Conservation (phyloP, 2,329 filamentous ascomycete genomes). For the Tetracladium maxilliforme region DNA sequence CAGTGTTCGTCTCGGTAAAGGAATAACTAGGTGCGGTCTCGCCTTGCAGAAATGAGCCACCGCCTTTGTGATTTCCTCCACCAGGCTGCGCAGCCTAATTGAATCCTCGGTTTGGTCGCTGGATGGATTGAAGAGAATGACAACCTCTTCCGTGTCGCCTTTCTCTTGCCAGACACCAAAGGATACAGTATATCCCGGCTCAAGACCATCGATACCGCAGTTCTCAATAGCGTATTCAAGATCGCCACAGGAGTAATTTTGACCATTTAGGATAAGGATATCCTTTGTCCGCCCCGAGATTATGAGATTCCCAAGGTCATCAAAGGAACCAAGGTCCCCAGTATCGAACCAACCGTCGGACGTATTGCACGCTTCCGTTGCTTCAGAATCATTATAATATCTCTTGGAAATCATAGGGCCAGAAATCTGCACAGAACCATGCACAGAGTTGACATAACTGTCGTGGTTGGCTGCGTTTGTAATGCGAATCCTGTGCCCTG, state of each 20-base stretch:
- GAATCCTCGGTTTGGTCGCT: slow-evolving; percentile 9
- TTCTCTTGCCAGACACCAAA: slow-evolving; percentile 18
- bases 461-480: slow-evolving; percentile 18
- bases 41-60: slow-evolving; percentile 5
- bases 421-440: slow-evolving; percentile 8
- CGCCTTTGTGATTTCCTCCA: slow-evolving; percentile 7
- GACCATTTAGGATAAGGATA: slow-evolving; percentile 26
- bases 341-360: slow-evolving; percentile 24
- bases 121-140: slow-evolving; percentile 18
- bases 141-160: slow-evolving; percentile 18
- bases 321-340: slow-evolving; percentile 16
- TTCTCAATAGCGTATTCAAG: slow-evolving; percentile 21
- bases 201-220: slow-evolving; percentile 8
- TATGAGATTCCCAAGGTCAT: slow-evolving; percentile 16
- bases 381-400: slow-evolving; percentile 23
- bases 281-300: slow-evolving; percentile 23
- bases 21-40: slow-evolving; percentile 9
- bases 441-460: slow-evolving; percentile 9
- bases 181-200: slow-evolving; percentile 15
- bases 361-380: slow-evolving; percentile 39
- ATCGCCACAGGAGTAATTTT: slow-evolving; percentile 20
- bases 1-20: slow-evolving; percentile 9
- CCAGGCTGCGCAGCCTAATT: slow-evolving; percentile 8
- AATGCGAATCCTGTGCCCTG: slow-evolving; percentile 21
- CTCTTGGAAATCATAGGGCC: slow-evolving; percentile 47